Conservation (phyloP, 306 rosid genomes). For the Citrullus colocynthis region DNA sequence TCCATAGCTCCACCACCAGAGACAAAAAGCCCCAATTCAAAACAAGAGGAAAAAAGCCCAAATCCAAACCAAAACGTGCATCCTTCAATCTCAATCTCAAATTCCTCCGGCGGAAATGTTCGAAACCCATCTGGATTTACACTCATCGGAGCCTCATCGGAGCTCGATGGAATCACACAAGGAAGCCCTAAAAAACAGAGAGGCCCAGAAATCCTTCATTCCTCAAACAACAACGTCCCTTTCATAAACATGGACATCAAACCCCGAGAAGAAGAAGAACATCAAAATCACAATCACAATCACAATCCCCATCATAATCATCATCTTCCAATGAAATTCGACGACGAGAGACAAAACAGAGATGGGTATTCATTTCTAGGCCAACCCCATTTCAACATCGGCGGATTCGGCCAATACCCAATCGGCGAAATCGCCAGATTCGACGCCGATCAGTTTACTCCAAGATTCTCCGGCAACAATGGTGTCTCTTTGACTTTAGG, state of each 20-base stretch:
- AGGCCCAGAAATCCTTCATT: slow-evolving; percentile 34
- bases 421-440: slow-evolving; percentile 77
- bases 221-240: slow-evolving; percentile 24
- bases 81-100: slow-evolving; percentile 34
- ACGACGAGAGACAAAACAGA: slow-evolving; percentile 43
- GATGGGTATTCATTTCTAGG: slow-evolving; percentile 71
- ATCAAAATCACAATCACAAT: background rate
- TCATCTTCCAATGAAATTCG: slow-evolving; percentile 42
- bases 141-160: slow-evolving; percentile 64
- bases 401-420: slow-evolving; percentile 81
- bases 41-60: slow-evolving; percentile 23
- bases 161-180: slow-evolving; percentile 76
- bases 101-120: slow-evolving; percentile 32
- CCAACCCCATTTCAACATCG: slow-evolving; percentile 57
- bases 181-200: slow-evolving; percentile 73
- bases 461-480: slow-evolving; percentile 76
- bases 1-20: slow-evolving; percentile 21
- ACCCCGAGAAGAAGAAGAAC: slow-evolving; percentile 23
- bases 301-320: slow-evolving; percentile 1
- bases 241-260: slow-evolving; percentile 11
- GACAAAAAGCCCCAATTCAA: slow-evolving; percentile 38
- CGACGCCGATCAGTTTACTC: slow-evolving; percentile 56
- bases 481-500: slow-evolving; percentile 90
- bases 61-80: slow-evolving; percentile 16
- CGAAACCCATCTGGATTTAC: slow-evolving; percentile 53